Conservation (phyloP, 192 early-diverging fungal genomes). For the Backusella parvicylindrica region DNA sequence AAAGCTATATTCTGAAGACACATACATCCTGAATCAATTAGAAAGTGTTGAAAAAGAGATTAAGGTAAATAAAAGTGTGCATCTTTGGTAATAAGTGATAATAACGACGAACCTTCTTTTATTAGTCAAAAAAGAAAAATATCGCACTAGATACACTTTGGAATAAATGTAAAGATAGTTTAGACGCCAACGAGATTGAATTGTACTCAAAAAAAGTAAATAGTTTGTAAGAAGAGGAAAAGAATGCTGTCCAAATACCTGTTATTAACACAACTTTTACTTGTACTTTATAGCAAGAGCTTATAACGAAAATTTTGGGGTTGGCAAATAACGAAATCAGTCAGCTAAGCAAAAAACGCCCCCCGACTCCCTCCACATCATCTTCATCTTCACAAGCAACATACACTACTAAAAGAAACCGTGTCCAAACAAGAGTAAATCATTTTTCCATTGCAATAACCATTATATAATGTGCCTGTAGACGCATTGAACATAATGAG, state of each 20-base stretch:
- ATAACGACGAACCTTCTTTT: conserved; percentile 1
- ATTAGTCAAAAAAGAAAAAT: not conserved
- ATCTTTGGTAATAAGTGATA: not conserved
- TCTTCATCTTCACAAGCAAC: not conserved
- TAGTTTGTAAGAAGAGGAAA: conserved; percentile 3
- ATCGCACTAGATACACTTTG: too few species aligned
- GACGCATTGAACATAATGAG: conserved; percentile 3
- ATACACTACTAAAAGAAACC: not conserved
- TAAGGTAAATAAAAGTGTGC: too few species aligned
- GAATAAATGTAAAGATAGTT: too few species aligned
- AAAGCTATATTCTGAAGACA: too few species aligned
- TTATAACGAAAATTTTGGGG: not conserved
- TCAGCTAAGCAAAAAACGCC: not conserved
- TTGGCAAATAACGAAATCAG: conserved; percentile 3
- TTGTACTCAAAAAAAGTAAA: conserved; percentile 1
- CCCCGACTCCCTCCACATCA: not conserved
- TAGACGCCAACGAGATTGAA: conserved; percentile 1
- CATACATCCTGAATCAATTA: too few species aligned
- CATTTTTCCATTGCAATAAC: conserved; percentile 3
- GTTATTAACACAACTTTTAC: conserved; percentile 1
- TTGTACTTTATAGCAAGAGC: conserved; percentile 5
- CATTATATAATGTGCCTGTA: conserved; percentile 1
- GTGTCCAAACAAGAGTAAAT: not conserved
- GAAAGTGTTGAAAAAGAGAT: too few species aligned
- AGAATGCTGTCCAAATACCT: conserved; percentile 1